Evolutionary conservation across 1,284 basidiomycete genomes (phyloP).

Genomic region (Athelia sp.): DNA sequence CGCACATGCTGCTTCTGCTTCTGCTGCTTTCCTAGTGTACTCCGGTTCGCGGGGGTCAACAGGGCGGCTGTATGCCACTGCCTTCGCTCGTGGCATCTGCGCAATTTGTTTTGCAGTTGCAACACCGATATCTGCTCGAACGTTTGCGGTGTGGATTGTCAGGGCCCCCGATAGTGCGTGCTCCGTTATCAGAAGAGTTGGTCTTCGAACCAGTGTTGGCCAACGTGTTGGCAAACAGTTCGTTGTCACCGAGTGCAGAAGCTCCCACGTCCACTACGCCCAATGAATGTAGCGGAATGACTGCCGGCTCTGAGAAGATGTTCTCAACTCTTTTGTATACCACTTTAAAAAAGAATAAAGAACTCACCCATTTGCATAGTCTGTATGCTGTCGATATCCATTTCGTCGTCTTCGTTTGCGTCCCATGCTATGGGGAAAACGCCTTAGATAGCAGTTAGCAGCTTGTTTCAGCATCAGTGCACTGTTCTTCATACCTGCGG

Average conservation of each 20-base stretch:
- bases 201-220: slow-evolving; percentile 7
- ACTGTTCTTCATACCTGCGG: neutral
- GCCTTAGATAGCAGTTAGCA: too few species aligned
- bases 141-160: slow-evolving; percentile 11
- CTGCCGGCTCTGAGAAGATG: neutral
- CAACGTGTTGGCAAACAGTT: slow-evolving; percentile 14
- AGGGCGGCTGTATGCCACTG: neutral
- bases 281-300: slow-evolving; percentile 9
- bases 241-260: slow-evolving; percentile 6
- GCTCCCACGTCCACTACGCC: slow-evolving; percentile 18
- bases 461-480: too few species aligned
- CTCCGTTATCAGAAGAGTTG: slow-evolving; percentile 8
- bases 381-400: too few species aligned
- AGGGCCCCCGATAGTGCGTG: slow-evolving; percentile 6
- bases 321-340: neutral
- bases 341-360: neutral
- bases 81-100: neutral
- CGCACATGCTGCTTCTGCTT: neutral
- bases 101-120: neutral
- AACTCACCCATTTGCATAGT: neutral
- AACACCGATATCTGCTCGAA: neutral
- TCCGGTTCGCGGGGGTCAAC: neutral
- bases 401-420: too few species aligned
- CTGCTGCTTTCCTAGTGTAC: neutral
- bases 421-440: too few species aligned